phyloP scores from a whole-genome alignment of 2,329 filamentous ascomycete genomes.

The Aspergillus thermomutatus region DNA sequence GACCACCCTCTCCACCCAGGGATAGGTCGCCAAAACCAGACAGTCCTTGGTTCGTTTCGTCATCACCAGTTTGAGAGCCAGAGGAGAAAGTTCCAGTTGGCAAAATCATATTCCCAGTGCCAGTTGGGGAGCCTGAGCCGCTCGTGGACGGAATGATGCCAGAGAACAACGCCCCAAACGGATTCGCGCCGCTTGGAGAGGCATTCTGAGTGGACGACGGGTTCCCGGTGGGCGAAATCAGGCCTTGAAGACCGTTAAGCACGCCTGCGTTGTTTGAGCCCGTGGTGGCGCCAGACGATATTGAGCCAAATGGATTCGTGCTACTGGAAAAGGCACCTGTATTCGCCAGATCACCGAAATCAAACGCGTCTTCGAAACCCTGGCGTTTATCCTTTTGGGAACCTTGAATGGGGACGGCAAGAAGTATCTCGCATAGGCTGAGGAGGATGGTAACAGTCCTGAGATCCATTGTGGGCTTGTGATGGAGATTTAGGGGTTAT shows the following conservation, averaged over 20 bases:
- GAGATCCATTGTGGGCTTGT: background rate
- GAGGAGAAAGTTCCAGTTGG: background rate
- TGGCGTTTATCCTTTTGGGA: background rate
- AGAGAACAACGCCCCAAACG: background rate
- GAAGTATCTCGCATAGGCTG: background rate
- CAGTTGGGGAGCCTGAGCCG: background rate
- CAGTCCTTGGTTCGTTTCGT: background rate
- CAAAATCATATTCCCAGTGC: background rate
- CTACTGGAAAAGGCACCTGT: background rate
- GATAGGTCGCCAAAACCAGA: background rate
- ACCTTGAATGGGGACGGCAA: background rate
- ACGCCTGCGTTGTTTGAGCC: background rate
- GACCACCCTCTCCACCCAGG: background rate
- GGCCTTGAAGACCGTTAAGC: too few species aligned
- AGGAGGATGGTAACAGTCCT: background rate
- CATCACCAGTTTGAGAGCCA: background rate
- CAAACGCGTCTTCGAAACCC: background rate
- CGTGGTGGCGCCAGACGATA: background rate
- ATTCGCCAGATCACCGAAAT: background rate
- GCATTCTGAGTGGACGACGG: too few species aligned
- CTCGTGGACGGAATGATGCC: background rate
- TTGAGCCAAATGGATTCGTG: background rate
- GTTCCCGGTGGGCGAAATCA: too few species aligned
- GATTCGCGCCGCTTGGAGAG: background rate
- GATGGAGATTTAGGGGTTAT: background rate